Percentiles rank a stretch among this genome's conserved stretches.
Evolutionary conservation across 1,139 yeast genomes (phyloP).

Genomic region (Ogataea hybrid): DNA sequence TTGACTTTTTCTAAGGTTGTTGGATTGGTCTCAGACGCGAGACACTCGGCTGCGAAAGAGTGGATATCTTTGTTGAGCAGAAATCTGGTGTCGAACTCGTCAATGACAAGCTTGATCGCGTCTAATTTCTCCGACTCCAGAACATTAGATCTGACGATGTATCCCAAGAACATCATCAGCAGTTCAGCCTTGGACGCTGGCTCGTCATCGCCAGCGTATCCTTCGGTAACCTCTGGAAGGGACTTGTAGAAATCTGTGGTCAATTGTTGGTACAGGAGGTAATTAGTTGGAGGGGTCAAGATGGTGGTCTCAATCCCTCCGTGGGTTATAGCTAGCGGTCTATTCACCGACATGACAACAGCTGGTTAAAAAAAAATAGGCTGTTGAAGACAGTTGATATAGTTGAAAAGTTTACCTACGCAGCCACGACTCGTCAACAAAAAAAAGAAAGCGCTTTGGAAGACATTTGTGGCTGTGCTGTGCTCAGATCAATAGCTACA

Average conservation of each 20-base stretch:
- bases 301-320: conserved; percentile 88
- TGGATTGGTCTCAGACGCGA: conserved; percentile 52
- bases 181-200: conserved; percentile 88
- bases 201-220: conserved; percentile 82
- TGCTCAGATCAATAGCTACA: neutral
- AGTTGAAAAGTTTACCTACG: conserved; percentile 4
- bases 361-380: conserved; percentile 4
- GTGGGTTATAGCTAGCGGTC: conserved; percentile 81
- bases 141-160: conserved; percentile 45
- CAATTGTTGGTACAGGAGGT: conserved; percentile 80
- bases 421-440: conserved; percentile 12
- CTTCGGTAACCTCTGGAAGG: conserved; percentile 81
- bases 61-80: conserved; percentile 81
- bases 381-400: conserved; percentile 1
- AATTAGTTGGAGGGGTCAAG: conserved; percentile 78
- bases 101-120: conserved; percentile 65
- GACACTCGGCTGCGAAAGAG: conserved; percentile 74
- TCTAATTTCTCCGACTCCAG: conserved; percentile 40
- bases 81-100: conserved; percentile 82
- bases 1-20: conserved; percentile 72
- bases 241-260: conserved; percentile 80
- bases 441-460: conserved; percentile 7
- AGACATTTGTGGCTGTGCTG: conserved; percentile 6
- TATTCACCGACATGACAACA: conserved; percentile 32
- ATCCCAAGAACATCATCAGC: conserved; percentile 81